Conservation (phyloP, 352 stramenopile species). For the Globisporangium solare region DNA sequence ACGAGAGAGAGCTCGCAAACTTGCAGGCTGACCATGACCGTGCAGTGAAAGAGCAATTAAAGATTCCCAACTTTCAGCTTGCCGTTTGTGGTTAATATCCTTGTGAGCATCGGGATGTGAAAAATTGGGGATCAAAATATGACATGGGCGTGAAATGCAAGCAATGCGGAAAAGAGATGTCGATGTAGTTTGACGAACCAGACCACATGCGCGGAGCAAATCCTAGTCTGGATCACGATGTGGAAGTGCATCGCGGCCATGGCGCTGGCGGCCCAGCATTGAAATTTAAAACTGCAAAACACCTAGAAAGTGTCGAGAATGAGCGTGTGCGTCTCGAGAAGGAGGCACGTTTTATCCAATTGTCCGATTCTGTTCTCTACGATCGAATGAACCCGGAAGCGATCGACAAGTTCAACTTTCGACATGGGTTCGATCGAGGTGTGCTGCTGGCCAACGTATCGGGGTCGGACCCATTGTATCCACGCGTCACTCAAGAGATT, state of each 20-base stretch:
- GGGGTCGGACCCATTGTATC: conserved; percentile 42
- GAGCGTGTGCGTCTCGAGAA: conserved; percentile 71
- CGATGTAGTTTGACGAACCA: conserved; percentile 45
- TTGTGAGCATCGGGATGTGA: conserved; percentile 54
- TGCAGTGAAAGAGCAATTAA: conserved; percentile 26
- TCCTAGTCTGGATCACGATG: conserved; percentile 39
- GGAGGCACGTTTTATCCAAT: conserved; percentile 47
- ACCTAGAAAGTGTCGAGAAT: conserved; percentile 46
- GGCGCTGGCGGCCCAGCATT: conserved; percentile 32
- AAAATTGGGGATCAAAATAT: conserved; percentile 68
- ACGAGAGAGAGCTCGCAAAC: conserved; percentile 23
- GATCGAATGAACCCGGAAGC: conserved; percentile 51
- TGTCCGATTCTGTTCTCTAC: conserved; percentile 51
- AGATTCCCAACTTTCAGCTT: conserved; percentile 53
- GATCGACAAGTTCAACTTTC: conserved; percentile 71
- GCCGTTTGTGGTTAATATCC: conserved; percentile 34
- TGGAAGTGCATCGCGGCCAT: conserved; percentile 45
- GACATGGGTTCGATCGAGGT: conserved; percentile 51
- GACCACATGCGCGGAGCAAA: conserved; percentile 44
- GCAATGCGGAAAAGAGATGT: conserved; percentile 65
- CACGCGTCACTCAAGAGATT: conserved; percentile 39
- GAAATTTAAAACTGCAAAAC: conserved; percentile 25
- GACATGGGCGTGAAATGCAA: conserved; percentile 52
- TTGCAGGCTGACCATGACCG: conserved; percentile 30
- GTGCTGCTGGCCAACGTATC: conserved; percentile 15